A percentile compares a stretch with the other conserved stretches of the same genome.
Conservation (phyloP, 73 alveolate species). For the Effrenium voratum region DNA sequence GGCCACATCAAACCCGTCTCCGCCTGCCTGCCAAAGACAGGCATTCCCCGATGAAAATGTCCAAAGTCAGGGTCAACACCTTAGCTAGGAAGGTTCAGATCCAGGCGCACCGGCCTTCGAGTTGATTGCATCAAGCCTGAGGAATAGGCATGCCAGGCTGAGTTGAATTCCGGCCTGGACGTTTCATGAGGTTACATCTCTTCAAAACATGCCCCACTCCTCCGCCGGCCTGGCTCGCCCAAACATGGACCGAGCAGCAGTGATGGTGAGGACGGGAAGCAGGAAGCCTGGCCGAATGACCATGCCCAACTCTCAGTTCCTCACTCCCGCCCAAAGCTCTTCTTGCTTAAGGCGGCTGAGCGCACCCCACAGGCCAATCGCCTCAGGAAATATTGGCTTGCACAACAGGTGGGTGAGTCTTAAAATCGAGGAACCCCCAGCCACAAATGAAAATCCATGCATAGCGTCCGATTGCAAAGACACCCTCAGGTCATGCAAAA, state of each 20-base stretch:
- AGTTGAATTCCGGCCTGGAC: slow-evolving; percentile 41
- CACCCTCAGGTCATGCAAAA: not conserved
- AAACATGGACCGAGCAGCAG: slow-evolving; percentile 84
- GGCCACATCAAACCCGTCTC: not conserved
- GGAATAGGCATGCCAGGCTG: slow-evolving; percentile 19
- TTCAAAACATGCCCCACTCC: not conserved
- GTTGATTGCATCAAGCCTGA: not conserved
- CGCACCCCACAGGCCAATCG: slow-evolving; percentile 90
- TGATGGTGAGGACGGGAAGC: slow-evolving; percentile 78
- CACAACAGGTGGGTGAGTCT: not conserved
- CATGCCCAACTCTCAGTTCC: too few relatives aligned
- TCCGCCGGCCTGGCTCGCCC: slow-evolving; percentile 39
- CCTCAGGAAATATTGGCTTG: not conserved
- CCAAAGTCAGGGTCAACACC: slow-evolving; percentile 81
- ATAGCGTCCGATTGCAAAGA: not conserved
- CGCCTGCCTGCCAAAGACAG: slow-evolving; percentile 60
- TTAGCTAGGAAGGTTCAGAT: not conserved
- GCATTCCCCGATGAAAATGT: slow-evolving; percentile 85
- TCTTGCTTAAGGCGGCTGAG: not conserved
- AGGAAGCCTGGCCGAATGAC: slow-evolving; percentile 22
- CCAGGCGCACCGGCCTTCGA: not conserved
- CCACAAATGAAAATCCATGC: not conserved
- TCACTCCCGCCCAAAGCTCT: too few relatives aligned
- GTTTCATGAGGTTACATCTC: too few relatives aligned
- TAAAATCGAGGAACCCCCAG: not conserved